Percentiles rank a stretch among this genome's conserved stretches.
Evolutionary conservation across 75 land plant species (phyloP).

Genomic region (Sequoia sempervirens): DNA sequence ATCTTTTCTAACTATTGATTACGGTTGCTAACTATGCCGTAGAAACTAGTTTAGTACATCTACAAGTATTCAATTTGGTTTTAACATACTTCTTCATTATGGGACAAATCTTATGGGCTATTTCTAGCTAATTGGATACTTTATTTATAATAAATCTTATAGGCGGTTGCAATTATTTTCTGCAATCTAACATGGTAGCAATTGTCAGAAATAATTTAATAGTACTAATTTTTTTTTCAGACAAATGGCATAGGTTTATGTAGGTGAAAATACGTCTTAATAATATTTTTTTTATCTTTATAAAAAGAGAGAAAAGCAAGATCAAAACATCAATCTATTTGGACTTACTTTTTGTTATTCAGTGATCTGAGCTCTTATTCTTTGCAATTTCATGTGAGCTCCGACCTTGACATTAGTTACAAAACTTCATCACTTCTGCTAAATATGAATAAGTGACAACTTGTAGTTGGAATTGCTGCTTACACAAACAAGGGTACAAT

Average conservation of each 20-base stretch:
- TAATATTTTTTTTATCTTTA: too few species aligned
- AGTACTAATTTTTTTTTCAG: not conserved
- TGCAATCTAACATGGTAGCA: not conserved
- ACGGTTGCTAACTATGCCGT: not conserved
- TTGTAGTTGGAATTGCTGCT: not conserved
- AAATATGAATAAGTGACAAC: not conserved
- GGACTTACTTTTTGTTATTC: not conserved
- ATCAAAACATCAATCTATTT: not conserved
- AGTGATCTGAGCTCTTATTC: not conserved
- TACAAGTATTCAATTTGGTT: not conserved
- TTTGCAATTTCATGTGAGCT: not conserved
- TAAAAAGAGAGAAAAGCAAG: not conserved
- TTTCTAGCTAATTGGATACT: not conserved
- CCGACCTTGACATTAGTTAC: not conserved
- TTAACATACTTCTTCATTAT: not conserved
- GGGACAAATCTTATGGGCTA: not conserved
- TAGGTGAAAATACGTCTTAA: too few species aligned
- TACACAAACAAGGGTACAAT: not conserved
- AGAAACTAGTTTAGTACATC: not conserved
- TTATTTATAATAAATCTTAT: too few species aligned
- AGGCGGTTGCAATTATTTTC: not conserved
- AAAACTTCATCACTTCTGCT: not conserved
- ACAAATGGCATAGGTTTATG: not conserved
- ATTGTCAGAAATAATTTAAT: not conserved
- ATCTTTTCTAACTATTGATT: not conserved